Conservation (phyloP, 345 rosid genomes). For the Mercurialis annua region DNA sequence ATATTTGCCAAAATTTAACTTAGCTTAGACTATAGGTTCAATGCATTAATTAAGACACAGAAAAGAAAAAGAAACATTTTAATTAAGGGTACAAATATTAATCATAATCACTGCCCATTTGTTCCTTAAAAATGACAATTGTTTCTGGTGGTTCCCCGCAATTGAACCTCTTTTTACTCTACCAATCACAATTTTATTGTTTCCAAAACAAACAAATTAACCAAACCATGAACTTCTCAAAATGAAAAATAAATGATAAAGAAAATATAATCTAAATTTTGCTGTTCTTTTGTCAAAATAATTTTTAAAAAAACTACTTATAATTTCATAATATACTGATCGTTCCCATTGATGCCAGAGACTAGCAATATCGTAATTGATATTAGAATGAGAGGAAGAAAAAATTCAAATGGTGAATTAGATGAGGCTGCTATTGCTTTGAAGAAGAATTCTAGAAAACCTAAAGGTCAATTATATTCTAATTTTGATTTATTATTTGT, state of each 20-base stretch:
- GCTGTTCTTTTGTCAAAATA: neutral
- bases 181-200: neutral
- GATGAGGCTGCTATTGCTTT: neutral
- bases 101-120: no score
- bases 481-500: neutral
- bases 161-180: neutral
- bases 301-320: no score
- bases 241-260: neutral
- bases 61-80: no score
- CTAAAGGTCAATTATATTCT: neutral
- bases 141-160: neutral
- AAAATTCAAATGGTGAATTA: neutral
- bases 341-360: neutral
- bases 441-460: slow-evolving; percentile 1
- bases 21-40: no score
- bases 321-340: neutral
- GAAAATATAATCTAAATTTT: no score
- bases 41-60: no score
- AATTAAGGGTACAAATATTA: no score
- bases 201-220: neutral
- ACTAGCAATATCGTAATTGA: neutral
- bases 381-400: slow-evolving; percentile 13
- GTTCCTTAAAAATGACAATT: neutral
- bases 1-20: no score
- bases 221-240: neutral